Base-by-base conservation (phyloP, 73 alveolate genomes). In the Symbiodinium natans region DNA sequence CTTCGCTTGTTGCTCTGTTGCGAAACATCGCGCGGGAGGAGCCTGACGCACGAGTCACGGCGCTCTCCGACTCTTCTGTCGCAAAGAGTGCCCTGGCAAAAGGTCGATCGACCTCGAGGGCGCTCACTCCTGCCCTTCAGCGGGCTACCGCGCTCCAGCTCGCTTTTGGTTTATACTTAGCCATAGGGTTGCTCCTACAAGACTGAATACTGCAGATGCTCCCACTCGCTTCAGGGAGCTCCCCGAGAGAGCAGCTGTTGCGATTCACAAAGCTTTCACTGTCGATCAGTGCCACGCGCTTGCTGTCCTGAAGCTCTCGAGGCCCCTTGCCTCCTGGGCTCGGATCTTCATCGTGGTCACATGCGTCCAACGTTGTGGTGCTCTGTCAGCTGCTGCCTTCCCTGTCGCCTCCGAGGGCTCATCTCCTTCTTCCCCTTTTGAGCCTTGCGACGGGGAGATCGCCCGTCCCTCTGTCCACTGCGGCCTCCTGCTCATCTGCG, bases 191-290 rank as follows among this genome's bases (percentile, higher is more conserved):
- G 77, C 77, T 0, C 77, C 77, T 0, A 83, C 92, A 0, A 9
- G 92, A 13, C 77, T 83, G n/a, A 83, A 83, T n/a, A 31, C 17
- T 1, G 84, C 94, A 0, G 94, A 86, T 25, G 94, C 31, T 33
- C 94, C 94, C 0, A 54, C 94, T n/a, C n/a, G n/a, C n/a, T n/a
- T n/a, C n/a, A n/a, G n/a, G n/a, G n/a, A n/a, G n/a, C n/a, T n/a
- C n/a, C n/a, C n/a, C n/a, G n/a, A n/a, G n/a, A n/a, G n/a, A n/a
- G n/a, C n/a, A n/a, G n/a, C n/a, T n/a, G n/a, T n/a, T n/a, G n/a
- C n/a, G n/a, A n/a, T n/a, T n/a, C n/a, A n/a, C n/a, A n/a, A n/a
- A n/a, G 9, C 2, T 0, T 2, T 43, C 9, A 33, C 38, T 21
- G 19, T 2, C 0, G 3, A 6, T 23, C 77, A 4, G 40, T 33